Percentiles rank a stretch among this genome's conserved stretches.
phyloP scores from a whole-genome alignment of 176 grass and related monocot species.

The Oryza rufipogon region DNA sequence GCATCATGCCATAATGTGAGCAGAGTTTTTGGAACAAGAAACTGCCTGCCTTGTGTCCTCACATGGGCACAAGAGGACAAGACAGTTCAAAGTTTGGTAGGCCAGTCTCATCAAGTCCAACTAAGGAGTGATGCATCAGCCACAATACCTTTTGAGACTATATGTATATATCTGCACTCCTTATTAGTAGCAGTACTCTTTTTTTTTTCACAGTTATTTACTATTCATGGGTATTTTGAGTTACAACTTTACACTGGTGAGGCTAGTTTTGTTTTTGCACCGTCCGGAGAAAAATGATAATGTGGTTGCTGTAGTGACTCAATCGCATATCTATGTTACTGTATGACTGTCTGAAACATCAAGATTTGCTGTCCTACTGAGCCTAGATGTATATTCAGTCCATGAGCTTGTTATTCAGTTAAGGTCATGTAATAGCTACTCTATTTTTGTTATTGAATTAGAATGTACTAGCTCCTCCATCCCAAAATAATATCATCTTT shows the following conservation, averaged over 20 bases:
- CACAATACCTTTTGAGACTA: not conserved
- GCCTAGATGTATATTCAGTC: constrained; percentile 42
- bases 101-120: constrained; percentile 1
- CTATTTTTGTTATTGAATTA: too few relatives aligned
- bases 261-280: not conserved
- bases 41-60: constrained; percentile 27
- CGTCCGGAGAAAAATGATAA: not conserved
- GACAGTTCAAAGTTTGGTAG: constrained; percentile 37
- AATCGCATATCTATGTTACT: constrained; percentile 34
- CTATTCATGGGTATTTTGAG: not conserved
- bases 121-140: not conserved
- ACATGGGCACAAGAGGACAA: constrained; percentile 29
- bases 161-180: constrained; percentile 4
- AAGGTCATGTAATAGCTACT: too few relatives aligned
- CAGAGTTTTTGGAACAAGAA: constrained; percentile 40
- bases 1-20: not conserved
- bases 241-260: not conserved
- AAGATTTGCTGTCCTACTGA: not conserved
- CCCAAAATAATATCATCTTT: too few relatives aligned
- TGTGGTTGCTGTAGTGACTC: constrained; percentile 15
- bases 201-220: constrained; percentile 34
- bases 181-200: constrained; percentile 25
- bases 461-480: too few relatives aligned
- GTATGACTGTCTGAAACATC: not conserved
- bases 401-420: constrained; percentile 70